Percentiles rank a stretch among this genome's conserved stretches.
Conservation (phyloP, 306 rosid genomes). For the Trifolium fragiferum region DNA sequence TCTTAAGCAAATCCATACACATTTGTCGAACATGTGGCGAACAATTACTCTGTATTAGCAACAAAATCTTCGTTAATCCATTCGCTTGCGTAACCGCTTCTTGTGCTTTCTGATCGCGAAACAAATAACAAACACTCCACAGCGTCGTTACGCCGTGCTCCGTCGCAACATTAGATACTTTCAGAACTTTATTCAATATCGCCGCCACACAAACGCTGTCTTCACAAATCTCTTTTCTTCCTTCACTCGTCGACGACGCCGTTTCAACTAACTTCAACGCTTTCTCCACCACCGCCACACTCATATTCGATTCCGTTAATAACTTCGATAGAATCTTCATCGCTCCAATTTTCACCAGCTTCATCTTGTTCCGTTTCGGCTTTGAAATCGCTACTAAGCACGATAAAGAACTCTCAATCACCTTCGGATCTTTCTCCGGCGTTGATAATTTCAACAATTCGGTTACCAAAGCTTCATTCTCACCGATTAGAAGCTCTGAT, state of each 20-base stretch:
- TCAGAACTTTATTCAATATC: constrained; percentile 64
- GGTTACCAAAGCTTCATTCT: constrained; percentile 55
- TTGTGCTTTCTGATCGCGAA: constrained; percentile 60
- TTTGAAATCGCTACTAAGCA: constrained; percentile 59
- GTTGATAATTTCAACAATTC: constrained; percentile 53
- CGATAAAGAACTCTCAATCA: constrained; percentile 58
- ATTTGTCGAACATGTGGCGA: constrained; percentile 69
- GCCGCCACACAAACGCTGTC: constrained; percentile 55
- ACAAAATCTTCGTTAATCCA: constrained; percentile 73
- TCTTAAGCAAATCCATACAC: constrained; percentile 81
- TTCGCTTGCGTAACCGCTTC: constrained; percentile 65
- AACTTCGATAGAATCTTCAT: constrained; percentile 48
- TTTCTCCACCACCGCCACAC: constrained; percentile 54
- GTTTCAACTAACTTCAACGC: constrained; percentile 68
- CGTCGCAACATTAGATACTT: constrained; percentile 65
- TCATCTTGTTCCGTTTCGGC: constrained; percentile 56
- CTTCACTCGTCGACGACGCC: constrained; percentile 73
- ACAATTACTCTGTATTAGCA: constrained; percentile 84
- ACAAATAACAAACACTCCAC: constrained; percentile 81
- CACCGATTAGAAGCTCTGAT: constrained; percentile 56
- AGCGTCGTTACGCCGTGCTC: constrained; percentile 81
- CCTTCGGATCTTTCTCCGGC: constrained; percentile 54
- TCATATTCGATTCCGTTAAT: constrained; percentile 45
- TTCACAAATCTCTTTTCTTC: constrained; percentile 66
- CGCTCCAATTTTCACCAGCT: constrained; percentile 56